phyloP scores from a whole-genome alignment of 2,329 filamentous ascomycete genomes.

The Thyridium curvatum region DNA sequence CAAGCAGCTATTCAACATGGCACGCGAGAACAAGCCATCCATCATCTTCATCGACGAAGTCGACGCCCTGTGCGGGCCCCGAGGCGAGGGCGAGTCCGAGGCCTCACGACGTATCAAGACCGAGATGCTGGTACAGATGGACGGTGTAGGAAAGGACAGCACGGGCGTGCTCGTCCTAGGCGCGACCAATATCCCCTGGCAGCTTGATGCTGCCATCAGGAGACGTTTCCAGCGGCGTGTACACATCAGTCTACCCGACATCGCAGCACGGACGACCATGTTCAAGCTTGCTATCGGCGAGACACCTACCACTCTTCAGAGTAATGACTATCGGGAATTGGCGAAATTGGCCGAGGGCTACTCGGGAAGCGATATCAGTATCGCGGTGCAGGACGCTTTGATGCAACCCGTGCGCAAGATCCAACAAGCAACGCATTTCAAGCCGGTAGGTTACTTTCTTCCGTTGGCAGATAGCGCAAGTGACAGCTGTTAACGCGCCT shows the following conservation, averaged over 20 bases:
- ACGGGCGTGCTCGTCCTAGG: constrained; percentile 91
- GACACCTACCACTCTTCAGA: constrained; percentile 78
- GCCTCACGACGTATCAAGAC: constrained; percentile 97
- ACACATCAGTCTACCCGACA: constrained; percentile 88
- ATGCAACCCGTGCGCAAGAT: constrained; percentile 98
- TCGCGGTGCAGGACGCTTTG: constrained; percentile 89
- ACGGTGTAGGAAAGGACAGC: constrained; percentile 93
- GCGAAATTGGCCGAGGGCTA: constrained; percentile 85
- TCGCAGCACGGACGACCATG: constrained; percentile 83
- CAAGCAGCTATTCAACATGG: constrained; percentile 96
- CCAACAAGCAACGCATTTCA: constrained; percentile 95
- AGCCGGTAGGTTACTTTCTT: constrained; percentile 55
- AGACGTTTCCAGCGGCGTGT: constrained; percentile 93
- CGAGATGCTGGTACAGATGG: constrained; percentile 97
- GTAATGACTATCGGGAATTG: constrained; percentile 72
- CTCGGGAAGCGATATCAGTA: constrained; percentile 91
- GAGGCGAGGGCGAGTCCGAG: constrained; percentile 93
- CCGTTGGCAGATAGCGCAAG: too few species aligned
- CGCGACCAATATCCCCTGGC: constrained; percentile 98
- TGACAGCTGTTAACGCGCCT: constrained; percentile 3
- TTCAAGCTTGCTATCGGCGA: constrained; percentile 92
- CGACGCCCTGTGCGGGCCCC: constrained; percentile 88
- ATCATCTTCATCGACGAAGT: constrained; percentile 57
- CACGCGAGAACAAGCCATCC: constrained; percentile 92
- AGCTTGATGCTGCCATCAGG: constrained; percentile 91